Conservation (phyloP, 129 eudicot genomes). For the Saposhnikovia divaricata region DNA sequence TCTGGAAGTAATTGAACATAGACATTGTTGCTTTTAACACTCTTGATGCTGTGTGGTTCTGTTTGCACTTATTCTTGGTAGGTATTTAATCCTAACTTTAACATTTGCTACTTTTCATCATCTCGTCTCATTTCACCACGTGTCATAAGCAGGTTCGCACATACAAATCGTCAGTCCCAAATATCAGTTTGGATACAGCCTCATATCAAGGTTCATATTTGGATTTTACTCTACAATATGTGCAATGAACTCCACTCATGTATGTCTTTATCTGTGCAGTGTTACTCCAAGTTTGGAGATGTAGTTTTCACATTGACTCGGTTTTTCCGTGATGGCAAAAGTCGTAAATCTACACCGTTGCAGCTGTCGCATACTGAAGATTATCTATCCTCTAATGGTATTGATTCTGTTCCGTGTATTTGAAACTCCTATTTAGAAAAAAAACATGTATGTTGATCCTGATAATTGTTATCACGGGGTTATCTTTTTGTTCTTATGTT, state of each 20-base stretch:
- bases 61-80: background rate
- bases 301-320: constrained; percentile 78
- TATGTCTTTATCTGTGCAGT: constrained; percentile 40
- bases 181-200: constrained; percentile 95
- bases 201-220: constrained; percentile 55
- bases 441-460: background rate
- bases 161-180: constrained; percentile 71
- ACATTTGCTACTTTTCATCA: background rate
- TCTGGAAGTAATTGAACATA: background rate
- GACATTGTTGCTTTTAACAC: background rate
- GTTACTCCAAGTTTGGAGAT: constrained; percentile 88
- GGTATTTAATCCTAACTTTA: background rate
- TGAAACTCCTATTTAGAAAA: background rate
- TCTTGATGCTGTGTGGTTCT: background rate
- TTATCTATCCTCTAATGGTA: constrained; percentile 3
- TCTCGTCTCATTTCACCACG: constrained; percentile 11
- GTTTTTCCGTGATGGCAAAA: constrained; percentile 67
- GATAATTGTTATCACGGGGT: background rate
- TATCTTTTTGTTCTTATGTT: background rate
- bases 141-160: constrained; percentile 50
- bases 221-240: background rate
- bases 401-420: background rate
- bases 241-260: constrained; percentile 1
- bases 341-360: constrained; percentile 39
- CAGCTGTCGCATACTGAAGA: constrained; percentile 29